Conservation (phyloP, 495 filamentous ascomycete species). For the Delitschia confertaspora region DNA sequence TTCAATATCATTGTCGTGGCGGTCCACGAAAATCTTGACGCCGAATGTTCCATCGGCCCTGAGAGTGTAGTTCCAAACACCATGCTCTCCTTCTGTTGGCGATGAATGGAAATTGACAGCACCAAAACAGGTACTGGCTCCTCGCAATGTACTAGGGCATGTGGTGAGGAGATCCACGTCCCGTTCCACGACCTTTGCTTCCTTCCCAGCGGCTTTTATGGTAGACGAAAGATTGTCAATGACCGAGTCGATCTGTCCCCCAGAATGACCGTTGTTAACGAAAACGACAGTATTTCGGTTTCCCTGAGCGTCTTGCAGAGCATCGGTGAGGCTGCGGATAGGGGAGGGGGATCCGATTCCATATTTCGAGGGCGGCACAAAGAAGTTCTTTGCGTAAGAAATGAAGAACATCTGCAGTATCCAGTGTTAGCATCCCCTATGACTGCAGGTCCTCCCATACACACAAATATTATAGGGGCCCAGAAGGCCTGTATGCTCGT, state of each 20-base stretch:
- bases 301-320: slow-evolving; percentile 42
- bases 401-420: slow-evolving; percentile 31
- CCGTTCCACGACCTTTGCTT: slow-evolving; percentile 44
- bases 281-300: slow-evolving; percentile 61
- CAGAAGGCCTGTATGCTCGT: slow-evolving; percentile 62
- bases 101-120: slow-evolving; percentile 67
- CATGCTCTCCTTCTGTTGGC: slow-evolving; percentile 54
- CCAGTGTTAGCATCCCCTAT: background rate
- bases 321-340: slow-evolving; percentile 52
- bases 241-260: slow-evolving; percentile 62
- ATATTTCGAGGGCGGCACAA: slow-evolving; percentile 40
- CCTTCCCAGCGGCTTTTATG: slow-evolving; percentile 45
- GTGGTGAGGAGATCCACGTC: slow-evolving; percentile 47
- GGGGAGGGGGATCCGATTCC: slow-evolving; percentile 53
- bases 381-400: slow-evolving; percentile 36
- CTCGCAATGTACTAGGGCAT: slow-evolving; percentile 61
- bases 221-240: slow-evolving; percentile 52
- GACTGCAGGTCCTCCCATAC: slow-evolving; percentile 2
- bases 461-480: slow-evolving; percentile 59
- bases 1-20: slow-evolving; percentile 56
- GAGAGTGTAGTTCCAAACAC: slow-evolving; percentile 78
- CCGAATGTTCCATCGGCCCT: slow-evolving; percentile 59
- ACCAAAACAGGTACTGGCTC: slow-evolving; percentile 63
- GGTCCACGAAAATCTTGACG: slow-evolving; percentile 48
- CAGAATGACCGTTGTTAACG: slow-evolving; percentile 61